A percentile compares a stretch with the other conserved stretches of the same genome.
phyloP scores from a whole-genome alignment of 345 rosid species.

The Hypericum perforatum region DNA sequence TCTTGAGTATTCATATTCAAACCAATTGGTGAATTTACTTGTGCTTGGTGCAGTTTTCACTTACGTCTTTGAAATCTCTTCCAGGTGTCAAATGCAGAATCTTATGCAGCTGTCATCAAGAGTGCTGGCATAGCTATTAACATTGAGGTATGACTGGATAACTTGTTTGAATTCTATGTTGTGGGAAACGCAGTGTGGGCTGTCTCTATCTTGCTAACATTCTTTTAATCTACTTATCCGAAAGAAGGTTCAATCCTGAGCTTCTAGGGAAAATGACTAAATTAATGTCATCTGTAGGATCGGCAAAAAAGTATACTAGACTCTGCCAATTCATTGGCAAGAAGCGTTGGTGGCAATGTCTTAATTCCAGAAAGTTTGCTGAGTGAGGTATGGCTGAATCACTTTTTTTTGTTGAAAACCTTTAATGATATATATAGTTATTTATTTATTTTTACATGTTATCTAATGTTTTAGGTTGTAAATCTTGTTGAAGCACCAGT shows the following conservation, averaged over 20 bases:
- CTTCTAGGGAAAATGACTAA: slow-evolving; percentile 3
- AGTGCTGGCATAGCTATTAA: slow-evolving; percentile 69
- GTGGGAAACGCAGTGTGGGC: background rate
- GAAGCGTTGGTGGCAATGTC: slow-evolving; percentile 51
- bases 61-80: background rate
- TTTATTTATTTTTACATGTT: slow-evolving; percentile 3
- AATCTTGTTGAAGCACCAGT: slow-evolving; percentile 95
- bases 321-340: slow-evolving; percentile 48
- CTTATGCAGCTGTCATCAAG: slow-evolving; percentile 48
- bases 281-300: slow-evolving; percentile 34
- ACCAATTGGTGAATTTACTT: background rate
- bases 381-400: slow-evolving; percentile 45
- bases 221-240: slow-evolving; percentile 2
- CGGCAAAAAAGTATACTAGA: slow-evolving; percentile 58
- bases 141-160: slow-evolving; percentile 47
- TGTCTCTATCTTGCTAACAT: slow-evolving; percentile 10
- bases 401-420: slow-evolving; percentile 15
- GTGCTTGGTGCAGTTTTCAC: background rate
- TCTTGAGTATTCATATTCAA: background rate
- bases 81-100: slow-evolving; percentile 72
- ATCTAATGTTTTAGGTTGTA: slow-evolving; percentile 48
- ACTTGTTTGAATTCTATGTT: background rate
- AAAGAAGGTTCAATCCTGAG: slow-evolving; percentile 3
- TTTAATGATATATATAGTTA: background rate
- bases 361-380: slow-evolving; percentile 54